Conservation (phyloP, 73 alveolate genomes). For the Stentor coeruleus region DNA sequence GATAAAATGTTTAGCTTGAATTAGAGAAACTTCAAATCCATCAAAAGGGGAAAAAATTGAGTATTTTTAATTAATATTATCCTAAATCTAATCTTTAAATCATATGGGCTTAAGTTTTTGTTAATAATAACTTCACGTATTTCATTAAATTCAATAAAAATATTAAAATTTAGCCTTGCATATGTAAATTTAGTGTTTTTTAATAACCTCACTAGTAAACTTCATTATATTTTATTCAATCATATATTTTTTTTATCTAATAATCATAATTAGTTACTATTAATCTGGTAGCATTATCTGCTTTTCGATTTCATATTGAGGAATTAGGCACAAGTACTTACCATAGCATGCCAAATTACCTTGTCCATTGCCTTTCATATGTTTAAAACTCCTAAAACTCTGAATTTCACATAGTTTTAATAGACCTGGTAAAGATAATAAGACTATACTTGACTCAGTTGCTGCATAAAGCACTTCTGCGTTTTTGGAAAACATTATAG, state of each 20-base stretch:
- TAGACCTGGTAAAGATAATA: not conserved
- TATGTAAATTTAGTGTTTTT: not conserved
- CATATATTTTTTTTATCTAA: too few species aligned
- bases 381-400: not conserved
- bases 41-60: not conserved
- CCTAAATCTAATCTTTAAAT: not conserved
- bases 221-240: constrained; percentile 17
- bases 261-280: too few species aligned
- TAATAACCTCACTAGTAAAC: not conserved
- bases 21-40: not conserved
- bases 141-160: not conserved
- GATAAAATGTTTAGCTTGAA: not conserved
- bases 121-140: constrained; percentile 15
- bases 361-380: too few species aligned
- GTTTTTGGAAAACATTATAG: not conserved
- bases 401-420: not conserved
- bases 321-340: not conserved
- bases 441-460: not conserved
- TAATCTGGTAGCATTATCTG: constrained; percentile 2
- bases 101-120: not conserved
- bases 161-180: not conserved
- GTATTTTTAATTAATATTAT: not conserved
- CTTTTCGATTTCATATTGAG: not conserved
- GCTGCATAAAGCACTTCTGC: not conserved
- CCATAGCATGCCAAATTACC: not conserved